phyloP scores from a whole-genome alignment of 139 green algal genomes.

The Chlorella sp. region DNA sequence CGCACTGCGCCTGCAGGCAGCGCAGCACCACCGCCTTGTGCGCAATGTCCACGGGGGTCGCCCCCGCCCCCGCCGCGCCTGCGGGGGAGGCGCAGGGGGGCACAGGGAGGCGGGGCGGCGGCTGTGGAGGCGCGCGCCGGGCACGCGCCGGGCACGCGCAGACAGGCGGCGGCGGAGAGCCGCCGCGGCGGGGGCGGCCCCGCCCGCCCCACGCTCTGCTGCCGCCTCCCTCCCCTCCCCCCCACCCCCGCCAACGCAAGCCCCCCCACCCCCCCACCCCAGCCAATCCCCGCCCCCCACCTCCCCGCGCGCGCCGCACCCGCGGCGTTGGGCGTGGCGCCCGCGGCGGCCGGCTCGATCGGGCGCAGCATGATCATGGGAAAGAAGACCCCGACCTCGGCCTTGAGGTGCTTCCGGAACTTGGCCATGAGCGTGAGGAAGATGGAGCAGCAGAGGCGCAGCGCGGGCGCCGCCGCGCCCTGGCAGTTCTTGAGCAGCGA shows the following conservation, averaged over 20 bases:
- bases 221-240: no score
- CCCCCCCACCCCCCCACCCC: no score
- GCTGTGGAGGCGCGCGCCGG: no score
- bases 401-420: conserved; percentile 89
- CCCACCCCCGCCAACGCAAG: no score
- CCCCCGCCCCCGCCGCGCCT: background rate
- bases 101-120: no score
- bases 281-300: conserved; percentile 21
- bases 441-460: conserved; percentile 85
- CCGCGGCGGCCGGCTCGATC: conserved; percentile 61
- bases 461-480: conserved; percentile 46
- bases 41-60: conserved; percentile 37
- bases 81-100: conserved; percentile 5
- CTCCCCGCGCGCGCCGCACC: conserved; percentile 20
- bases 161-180: no score
- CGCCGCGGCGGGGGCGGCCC: no score
- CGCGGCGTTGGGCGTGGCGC: conserved; percentile 4
- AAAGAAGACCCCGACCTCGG: conserved; percentile 96
- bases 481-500: conserved; percentile 93
- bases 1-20: conserved; percentile 72
- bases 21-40: conserved; percentile 64
- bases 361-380: conserved; percentile 95
- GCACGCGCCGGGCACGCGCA: no score
- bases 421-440: conserved; percentile 87
- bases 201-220: no score